Conservation (phyloP, 208 protist species). For the Leishmania lainsoni region DNA sequence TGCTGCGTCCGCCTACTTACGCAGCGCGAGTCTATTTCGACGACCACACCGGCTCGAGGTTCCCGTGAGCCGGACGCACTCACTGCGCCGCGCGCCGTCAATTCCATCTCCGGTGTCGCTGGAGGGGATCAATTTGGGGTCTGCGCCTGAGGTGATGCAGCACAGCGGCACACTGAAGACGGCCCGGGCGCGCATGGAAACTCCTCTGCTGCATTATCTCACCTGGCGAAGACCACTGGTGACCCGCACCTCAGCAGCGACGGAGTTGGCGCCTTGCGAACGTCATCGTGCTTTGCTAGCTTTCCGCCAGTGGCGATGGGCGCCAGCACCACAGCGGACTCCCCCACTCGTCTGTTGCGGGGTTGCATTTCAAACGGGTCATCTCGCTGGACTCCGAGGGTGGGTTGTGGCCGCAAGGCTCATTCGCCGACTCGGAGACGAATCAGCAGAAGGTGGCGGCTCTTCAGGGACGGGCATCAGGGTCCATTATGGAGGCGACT, state of each 20-base stretch:
- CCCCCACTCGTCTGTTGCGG: slow-evolving; percentile 21
- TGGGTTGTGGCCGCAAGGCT: slow-evolving; percentile 26
- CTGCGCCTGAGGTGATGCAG: neutral
- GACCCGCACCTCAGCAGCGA: slow-evolving; percentile 2
- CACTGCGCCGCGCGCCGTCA: slow-evolving; percentile 29
- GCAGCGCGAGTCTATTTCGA: slow-evolving; percentile 41
- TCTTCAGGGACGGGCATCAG: slow-evolving; percentile 7
- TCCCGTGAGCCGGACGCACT: slow-evolving; percentile 40
- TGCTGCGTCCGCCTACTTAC: slow-evolving; percentile 31
- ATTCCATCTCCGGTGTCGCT: slow-evolving; percentile 19
- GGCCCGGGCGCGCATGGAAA: slow-evolving; percentile 2
- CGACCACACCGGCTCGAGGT: slow-evolving; percentile 39
- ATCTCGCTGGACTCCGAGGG: slow-evolving; percentile 32
- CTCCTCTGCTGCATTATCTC: neutral
- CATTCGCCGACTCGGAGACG: slow-evolving; percentile 33
- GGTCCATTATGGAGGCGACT: slow-evolving; percentile 4
- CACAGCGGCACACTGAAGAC: neutral
- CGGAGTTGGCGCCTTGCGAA: slow-evolving; percentile 2
- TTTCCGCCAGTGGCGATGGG: slow-evolving; percentile 8
- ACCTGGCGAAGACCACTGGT: slow-evolving; percentile 8
- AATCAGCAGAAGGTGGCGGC: slow-evolving; percentile 17
- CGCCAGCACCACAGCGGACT: slow-evolving; percentile 25
- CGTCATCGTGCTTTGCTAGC: slow-evolving; percentile 2
- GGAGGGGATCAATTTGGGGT: slow-evolving; percentile 3
- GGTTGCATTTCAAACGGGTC: slow-evolving; percentile 38